Evolutionary conservation across 495 filamentous ascomycete genomes (phyloP), one percentile per base, ranked within the genome.

Genomic region (Schizothecium vesticola): DNA sequence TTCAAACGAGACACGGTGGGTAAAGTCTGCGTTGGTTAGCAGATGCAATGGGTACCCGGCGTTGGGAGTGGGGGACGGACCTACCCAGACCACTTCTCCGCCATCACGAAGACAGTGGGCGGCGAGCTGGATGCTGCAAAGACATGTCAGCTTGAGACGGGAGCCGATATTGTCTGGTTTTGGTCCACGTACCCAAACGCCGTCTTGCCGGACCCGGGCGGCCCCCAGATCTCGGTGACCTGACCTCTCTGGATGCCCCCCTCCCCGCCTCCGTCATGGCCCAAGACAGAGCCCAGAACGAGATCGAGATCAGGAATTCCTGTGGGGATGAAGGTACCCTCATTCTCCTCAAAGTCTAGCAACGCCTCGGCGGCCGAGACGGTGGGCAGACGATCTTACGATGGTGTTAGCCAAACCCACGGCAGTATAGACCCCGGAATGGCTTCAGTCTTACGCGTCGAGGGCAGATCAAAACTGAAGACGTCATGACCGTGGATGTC

Each of bases 151-250:
- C 11, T 5, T 19, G 21, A 36, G n/a, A 51, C 25, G 13, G 16
- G 21, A 12, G 29, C 10, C 51, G 31, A 21, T 56, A 25, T 12
- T 24, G 55, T n/a, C 31, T 12, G 33, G 22, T n/a, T 51, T n/a
- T 55, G 28, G 19, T 56, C 24, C 56, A 68, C 75, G 68, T 76
- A 96, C 94, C 88, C 90, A 70, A 99, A 80, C 6, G 90, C 80
- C 0, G 94, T 96, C 79, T 98, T 98, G 13, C 95, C 95, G 19
- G 85, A 86, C 1, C 94, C 94, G 11, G 92, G 91, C 19, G 95
- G 93, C 0, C 95, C 95, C 80, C 89, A 96, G 31, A 97, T 79
- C 77, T 99, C 95, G 7, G 89, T 89, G n/a, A 96, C 83, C 75
- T 92, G 90, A 24, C 92, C 93, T 43, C 88, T 87, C 64, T 86